Conservation (phyloP, 2,329 filamentous ascomycete genomes). For the Verticillium tricorpus region DNA sequence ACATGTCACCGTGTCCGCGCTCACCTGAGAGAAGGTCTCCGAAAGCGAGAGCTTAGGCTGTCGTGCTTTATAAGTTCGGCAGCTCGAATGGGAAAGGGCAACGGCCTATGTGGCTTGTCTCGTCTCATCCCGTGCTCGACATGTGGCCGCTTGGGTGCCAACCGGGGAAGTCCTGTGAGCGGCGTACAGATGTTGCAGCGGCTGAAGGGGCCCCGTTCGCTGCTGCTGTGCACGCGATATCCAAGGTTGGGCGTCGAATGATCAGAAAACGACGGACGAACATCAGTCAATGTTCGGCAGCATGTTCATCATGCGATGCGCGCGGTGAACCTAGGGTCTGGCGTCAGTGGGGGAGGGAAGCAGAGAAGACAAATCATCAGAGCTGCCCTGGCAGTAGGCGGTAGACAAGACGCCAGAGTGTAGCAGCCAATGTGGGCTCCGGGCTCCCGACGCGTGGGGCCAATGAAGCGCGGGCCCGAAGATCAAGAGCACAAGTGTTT, state of each 20-base stretch:
- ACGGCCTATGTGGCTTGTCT: constrained; percentile 32
- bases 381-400: constrained; percentile 8
- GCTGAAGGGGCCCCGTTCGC: constrained; percentile 1
- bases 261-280: constrained; percentile 14
- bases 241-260: constrained; percentile 2
- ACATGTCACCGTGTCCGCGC: background rate
- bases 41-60: background rate
- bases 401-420: constrained; percentile 4
- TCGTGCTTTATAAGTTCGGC: background rate
- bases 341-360: constrained; percentile 13
- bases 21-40: background rate
- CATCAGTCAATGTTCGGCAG: constrained; percentile 11
- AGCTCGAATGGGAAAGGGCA: constrained; percentile 4
- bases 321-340: constrained; percentile 6
- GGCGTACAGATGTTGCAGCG: constrained; percentile 1
- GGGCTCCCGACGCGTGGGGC: constrained; percentile 16
- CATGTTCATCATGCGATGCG: constrained; percentile 14
- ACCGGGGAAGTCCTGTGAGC: constrained; percentile 6
- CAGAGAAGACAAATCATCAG: constrained; percentile 24
- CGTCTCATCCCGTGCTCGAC: constrained; percentile 21
- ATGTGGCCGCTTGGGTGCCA: constrained; percentile 15
- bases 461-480: constrained; percentile 19
- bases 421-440: constrained; percentile 11
- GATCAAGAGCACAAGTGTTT: constrained; percentile 28
- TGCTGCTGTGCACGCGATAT: constrained; percentile 3